phyloP scores from a whole-genome alignment of 1,139 yeast genomes.

The Debaryomycetaceae sp. region DNA sequence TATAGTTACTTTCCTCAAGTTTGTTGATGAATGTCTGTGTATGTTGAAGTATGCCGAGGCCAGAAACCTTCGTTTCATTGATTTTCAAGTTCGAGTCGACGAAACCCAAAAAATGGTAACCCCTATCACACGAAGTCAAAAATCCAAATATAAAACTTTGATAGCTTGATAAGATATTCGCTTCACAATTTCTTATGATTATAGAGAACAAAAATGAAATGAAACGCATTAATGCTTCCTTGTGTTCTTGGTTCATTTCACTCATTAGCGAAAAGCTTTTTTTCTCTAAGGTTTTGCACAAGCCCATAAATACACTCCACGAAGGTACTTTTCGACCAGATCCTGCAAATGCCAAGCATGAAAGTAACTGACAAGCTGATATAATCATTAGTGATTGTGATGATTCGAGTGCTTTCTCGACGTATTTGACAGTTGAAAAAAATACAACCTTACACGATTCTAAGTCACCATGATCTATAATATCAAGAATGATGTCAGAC shows the following conservation, averaged over 20 bases:
- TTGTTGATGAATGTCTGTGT: constrained; percentile 49
- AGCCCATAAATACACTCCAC: constrained; percentile 32
- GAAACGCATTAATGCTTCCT: constrained; percentile 21
- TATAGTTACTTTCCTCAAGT: not conserved
- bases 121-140: constrained; percentile 25
- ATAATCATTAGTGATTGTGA: constrained; percentile 8
- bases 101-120: constrained; percentile 45
- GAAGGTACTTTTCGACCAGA: constrained; percentile 59
- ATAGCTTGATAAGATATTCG: constrained; percentile 44
- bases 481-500: constrained; percentile 56
- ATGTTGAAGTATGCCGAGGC: constrained; percentile 42
- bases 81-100: constrained; percentile 43
- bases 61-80: constrained; percentile 41
- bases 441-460: constrained; percentile 53
- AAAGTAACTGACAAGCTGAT: constrained; percentile 27
- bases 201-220: constrained; percentile 43
- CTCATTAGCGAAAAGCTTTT: constrained; percentile 8
- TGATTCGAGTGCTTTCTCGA: constrained; percentile 12
- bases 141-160: constrained; percentile 43
- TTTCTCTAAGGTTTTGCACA: constrained; percentile 11
- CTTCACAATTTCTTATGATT: constrained; percentile 57
- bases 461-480: constrained; percentile 59
- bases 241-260: constrained; percentile 1
- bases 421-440: constrained; percentile 26
- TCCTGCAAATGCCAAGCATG: constrained; percentile 57